Percentiles rank a stretch among this genome's conserved stretches.
Conservation (phyloP, 257 asterid genomes). For the Primulina huaijiensis region DNA sequence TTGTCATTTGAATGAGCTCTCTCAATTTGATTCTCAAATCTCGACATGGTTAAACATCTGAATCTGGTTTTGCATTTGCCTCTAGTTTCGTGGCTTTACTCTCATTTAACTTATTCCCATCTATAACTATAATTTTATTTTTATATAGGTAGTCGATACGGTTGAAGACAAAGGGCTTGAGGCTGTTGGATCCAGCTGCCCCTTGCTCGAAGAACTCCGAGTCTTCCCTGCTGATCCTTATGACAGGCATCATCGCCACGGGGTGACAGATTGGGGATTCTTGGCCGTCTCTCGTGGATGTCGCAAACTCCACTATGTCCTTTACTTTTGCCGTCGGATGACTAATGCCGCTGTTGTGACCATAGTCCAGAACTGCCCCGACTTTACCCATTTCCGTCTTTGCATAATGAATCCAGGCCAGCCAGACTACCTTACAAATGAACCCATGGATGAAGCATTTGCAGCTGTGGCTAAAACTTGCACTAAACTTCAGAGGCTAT, state of each 20-base stretch:
- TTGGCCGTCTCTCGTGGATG: constrained; percentile 80
- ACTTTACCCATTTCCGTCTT: constrained; percentile 87
- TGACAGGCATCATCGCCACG: constrained; percentile 49
- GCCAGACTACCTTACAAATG: constrained; percentile 73
- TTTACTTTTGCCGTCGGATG: constrained; percentile 83
- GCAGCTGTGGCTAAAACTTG: constrained; percentile 82
- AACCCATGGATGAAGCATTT: constrained; percentile 89
- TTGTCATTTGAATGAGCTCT: background rate
- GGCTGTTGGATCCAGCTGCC: constrained; percentile 73
- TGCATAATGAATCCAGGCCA: constrained; percentile 76
- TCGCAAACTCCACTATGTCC: constrained; percentile 71
- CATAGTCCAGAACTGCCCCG: constrained; percentile 67
- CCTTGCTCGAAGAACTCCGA: constrained; percentile 75
- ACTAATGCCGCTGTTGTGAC: constrained; percentile 83
- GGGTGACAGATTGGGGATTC: constrained; percentile 72
- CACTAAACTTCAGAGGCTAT: constrained; percentile 68
- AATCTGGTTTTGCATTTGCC: background rate
- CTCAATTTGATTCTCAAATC: too few relatives aligned
- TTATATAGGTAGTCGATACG: constrained; percentile 59
- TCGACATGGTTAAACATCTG: too few relatives aligned
- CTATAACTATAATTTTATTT: background rate
- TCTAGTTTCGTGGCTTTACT: background rate
- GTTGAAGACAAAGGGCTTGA: constrained; percentile 83
- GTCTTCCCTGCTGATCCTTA: constrained; percentile 75
- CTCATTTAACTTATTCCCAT: background rate